Percentiles rank a stretch among this genome's conserved stretches.
Evolutionary conservation across 352 stramenopile species (phyloP).

Genomic region (Pythium apleroticum): DNA sequence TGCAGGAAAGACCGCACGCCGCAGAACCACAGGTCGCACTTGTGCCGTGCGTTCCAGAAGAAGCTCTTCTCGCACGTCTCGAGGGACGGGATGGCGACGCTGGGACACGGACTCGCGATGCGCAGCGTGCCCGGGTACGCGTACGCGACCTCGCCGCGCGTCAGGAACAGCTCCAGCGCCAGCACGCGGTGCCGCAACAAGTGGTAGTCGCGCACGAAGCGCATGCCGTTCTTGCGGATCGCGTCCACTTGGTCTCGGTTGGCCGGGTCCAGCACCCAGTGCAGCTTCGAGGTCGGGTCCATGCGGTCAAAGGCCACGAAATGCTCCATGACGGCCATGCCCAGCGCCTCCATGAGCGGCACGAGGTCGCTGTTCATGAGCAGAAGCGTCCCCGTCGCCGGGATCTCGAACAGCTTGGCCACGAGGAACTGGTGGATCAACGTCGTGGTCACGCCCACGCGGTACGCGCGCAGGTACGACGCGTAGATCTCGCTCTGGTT

Average conservation of each 20-base stretch:
- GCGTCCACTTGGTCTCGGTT: constrained; percentile 57
- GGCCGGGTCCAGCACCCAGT: constrained; percentile 46
- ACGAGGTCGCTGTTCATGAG: constrained; percentile 64
- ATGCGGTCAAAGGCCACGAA: constrained; percentile 61
- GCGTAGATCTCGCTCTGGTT: constrained; percentile 70
- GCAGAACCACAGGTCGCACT: constrained; percentile 78
- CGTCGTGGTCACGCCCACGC: constrained; percentile 69
- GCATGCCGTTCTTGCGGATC: constrained; percentile 60
- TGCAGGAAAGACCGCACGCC: constrained; percentile 44
- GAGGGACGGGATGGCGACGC: constrained; percentile 44
- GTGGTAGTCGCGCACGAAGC: constrained; percentile 54
- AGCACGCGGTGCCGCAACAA: constrained; percentile 57
- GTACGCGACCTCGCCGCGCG: constrained; percentile 48
- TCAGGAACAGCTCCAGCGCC: constrained; percentile 61
- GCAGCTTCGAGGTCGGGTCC: constrained; percentile 47
- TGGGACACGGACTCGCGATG: constrained; percentile 54
- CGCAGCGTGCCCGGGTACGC: constrained; percentile 37
- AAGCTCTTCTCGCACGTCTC: constrained; percentile 46
- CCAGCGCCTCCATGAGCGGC: constrained; percentile 50
- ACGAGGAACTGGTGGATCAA: constrained; percentile 78
- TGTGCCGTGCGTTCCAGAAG: constrained; percentile 57
- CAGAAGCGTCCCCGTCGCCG: constrained; percentile 61
- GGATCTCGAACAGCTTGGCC: constrained; percentile 82
- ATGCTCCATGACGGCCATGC: constrained; percentile 56
- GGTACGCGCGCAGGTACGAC: constrained; percentile 70